A percentile compares a stretch with the other conserved stretches of the same genome.
These are phyloP conservation scores for Boletus pseudopeckii DNA, from an alignment of 768 basidiomycete genomes.

Conservation along the genomic window DNA sequence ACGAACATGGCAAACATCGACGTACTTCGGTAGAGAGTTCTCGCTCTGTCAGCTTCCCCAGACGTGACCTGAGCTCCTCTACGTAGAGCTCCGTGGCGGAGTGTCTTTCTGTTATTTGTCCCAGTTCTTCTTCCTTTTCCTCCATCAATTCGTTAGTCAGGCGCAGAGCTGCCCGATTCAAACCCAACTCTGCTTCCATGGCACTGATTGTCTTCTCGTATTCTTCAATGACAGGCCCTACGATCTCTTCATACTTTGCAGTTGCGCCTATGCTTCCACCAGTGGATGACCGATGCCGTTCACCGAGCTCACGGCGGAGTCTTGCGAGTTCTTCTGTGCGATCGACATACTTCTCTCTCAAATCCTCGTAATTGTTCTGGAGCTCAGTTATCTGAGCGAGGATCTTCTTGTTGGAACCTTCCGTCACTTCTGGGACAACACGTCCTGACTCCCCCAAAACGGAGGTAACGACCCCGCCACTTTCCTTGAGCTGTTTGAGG, in stretches of 20 bases:
- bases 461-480: slow-evolving; percentile 35
- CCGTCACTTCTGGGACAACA: slow-evolving; percentile 36
- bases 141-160: slow-evolving; percentile 92
- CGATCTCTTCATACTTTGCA: slow-evolving; percentile 85
- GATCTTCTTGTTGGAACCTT: slow-evolving; percentile 72
- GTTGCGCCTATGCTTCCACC: slow-evolving; percentile 66
- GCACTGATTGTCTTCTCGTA: slow-evolving; percentile 97
- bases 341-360: slow-evolving; percentile 81
- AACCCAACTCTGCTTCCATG: slow-evolving; percentile 88
- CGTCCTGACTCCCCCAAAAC: slow-evolving; percentile 30
- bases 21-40: slow-evolving; percentile 90
- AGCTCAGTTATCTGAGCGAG: slow-evolving; percentile 79
- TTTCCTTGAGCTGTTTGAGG: slow-evolving; percentile 74
- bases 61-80: slow-evolving; percentile 75
- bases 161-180: slow-evolving; percentile 81
- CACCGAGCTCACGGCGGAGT: slow-evolving; percentile 73
- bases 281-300: slow-evolving; percentile 56
- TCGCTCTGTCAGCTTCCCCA: slow-evolving; percentile 81
- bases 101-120: slow-evolving; percentile 63
- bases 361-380: slow-evolving; percentile 80
- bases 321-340: slow-evolving; percentile 86
- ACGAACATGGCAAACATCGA: not conserved
- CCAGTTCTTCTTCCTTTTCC: slow-evolving; percentile 83
- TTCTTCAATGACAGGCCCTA: slow-evolving; percentile 97
- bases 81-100: slow-evolving; percentile 81